A percentile compares a stretch with the other conserved stretches of the same genome.
Evolutionary conservation across 2,329 filamentous ascomycete species (phyloP).

Genomic region (Phoma sp.): DNA sequence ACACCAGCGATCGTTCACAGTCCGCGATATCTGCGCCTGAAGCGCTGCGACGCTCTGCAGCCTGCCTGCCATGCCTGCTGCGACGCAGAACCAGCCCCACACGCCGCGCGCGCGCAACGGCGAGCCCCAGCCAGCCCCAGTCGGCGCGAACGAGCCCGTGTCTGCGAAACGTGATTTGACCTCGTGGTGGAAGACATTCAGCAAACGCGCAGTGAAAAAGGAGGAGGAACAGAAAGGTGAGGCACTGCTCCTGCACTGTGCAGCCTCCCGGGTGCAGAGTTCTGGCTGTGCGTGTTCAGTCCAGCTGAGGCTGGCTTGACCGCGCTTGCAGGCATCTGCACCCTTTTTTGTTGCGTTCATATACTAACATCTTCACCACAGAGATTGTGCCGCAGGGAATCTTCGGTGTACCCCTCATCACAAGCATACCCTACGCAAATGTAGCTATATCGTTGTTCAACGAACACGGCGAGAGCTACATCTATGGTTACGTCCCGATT

Average conservation of each 20-base stretch:
- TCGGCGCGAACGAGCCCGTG: constrained; percentile 66
- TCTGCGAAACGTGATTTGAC: constrained; percentile 87
- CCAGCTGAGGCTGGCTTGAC: constrained; percentile 27
- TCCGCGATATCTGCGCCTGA: constrained; percentile 24
- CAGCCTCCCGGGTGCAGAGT: constrained; percentile 1
- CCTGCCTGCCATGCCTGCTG: constrained; percentile 47
- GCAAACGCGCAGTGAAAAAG: constrained; percentile 65
- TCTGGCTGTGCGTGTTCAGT: constrained; percentile 9
- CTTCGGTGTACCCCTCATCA: constrained; percentile 89
- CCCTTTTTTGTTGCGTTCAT: constrained; percentile 19
- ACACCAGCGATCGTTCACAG: constrained; percentile 23
- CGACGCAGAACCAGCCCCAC: constrained; percentile 44
- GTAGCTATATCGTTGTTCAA: constrained; percentile 97
- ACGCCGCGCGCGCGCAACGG: constrained; percentile 52
- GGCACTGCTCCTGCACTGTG: not conserved
- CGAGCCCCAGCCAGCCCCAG: constrained; percentile 51
- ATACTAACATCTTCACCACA: constrained; percentile 33
- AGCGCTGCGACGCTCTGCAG: constrained; percentile 37
- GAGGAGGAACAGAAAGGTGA: constrained; percentile 66
- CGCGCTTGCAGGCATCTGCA: constrained; percentile 25
- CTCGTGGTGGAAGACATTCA: constrained; percentile 98
- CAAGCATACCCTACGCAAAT: constrained; percentile 96
- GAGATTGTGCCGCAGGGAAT: constrained; percentile 70
- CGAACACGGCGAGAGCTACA: constrained; percentile 90
- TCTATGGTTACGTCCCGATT: constrained; percentile 98